Conservation (phyloP, 805 yeast species). For the Torulaspora maleeae region DNA sequence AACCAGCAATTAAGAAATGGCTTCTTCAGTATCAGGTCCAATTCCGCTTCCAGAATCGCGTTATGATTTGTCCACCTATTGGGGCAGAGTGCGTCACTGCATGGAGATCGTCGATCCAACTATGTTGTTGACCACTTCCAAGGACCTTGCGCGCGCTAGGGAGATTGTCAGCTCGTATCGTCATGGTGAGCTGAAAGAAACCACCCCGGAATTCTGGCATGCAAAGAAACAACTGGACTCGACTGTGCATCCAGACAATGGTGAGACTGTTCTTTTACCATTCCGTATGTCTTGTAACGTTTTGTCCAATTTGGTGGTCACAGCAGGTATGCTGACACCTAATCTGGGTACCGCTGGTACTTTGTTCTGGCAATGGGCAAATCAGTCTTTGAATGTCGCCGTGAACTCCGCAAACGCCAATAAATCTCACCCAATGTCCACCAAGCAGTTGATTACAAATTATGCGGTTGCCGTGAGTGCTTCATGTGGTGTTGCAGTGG, state of each 20-base stretch:
- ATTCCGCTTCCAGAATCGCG: conserved; percentile 73
- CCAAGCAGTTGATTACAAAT: conserved; percentile 69
- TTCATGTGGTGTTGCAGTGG: conserved; percentile 92
- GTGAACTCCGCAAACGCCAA: conserved; percentile 94
- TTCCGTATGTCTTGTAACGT: conserved; percentile 98
- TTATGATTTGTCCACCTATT: conserved; percentile 74
- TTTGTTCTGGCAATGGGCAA: conserved; percentile 95
- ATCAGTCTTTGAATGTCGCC: conserved; percentile 95
- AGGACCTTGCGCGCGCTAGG: conserved; percentile 62
- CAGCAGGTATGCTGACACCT: conserved; percentile 97
- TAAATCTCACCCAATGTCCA: conserved; percentile 86
- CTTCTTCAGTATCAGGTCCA: conserved; percentile 82
- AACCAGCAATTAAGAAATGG: conserved; percentile 48
- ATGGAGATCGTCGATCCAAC: conserved; percentile 90
- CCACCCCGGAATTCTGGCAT: conserved; percentile 82
- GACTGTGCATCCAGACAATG: conserved; percentile 94
- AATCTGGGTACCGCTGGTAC: conserved; percentile 87
- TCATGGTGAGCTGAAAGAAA: conserved; percentile 56
- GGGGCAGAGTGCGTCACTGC: conserved; percentile 94
- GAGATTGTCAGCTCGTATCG: conserved; percentile 63
- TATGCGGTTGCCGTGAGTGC: conserved; percentile 89
- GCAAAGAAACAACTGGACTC: conserved; percentile 87
- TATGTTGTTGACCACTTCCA: conserved; percentile 69
- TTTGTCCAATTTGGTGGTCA: conserved; percentile 85
- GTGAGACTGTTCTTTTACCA: conserved; percentile 86